A percentile compares a stretch with the other conserved stretches of the same genome.
These are phyloP conservation scores for Saturnispora saitoi DNA, from an alignment of 805 yeast species.

Conservation along the genomic window DNA sequence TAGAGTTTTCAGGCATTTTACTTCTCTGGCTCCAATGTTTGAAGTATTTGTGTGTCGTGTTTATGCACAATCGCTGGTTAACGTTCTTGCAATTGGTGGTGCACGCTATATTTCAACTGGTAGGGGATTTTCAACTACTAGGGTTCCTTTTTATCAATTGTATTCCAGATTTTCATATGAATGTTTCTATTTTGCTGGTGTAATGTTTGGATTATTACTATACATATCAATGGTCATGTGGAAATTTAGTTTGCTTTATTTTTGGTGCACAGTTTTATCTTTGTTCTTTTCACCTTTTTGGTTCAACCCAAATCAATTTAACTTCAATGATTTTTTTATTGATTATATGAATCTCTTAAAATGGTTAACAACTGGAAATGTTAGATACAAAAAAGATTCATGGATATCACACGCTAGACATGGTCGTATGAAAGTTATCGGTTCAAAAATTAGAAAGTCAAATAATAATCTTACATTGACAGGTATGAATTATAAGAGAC, in stretches of 20 bases:
- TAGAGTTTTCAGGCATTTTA: conserved; percentile 59
- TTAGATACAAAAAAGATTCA: too few relatives aligned
- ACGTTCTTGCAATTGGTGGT: conserved; percentile 32
- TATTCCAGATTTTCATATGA: conserved; percentile 64
- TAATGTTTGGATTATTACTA: conserved; percentile 41
- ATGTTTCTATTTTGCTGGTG: conserved; percentile 55
- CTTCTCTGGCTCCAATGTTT: conserved; percentile 69
- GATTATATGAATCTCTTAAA: conserved; percentile 20
- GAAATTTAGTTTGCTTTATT: conserved; percentile 50
- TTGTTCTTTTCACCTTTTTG: conserved; percentile 62
- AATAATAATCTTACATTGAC: conserved; percentile 29
- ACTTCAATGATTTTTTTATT: conserved; percentile 56
- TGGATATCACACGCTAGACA: too few relatives aligned
- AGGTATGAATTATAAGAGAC: conserved; percentile 39
- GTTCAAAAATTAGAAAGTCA: conserved; percentile 39
- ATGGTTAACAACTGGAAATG: too few relatives aligned
- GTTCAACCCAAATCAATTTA: conserved; percentile 71
- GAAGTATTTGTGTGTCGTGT: conserved; percentile 79
- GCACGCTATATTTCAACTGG: too few relatives aligned
- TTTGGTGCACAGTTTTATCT: conserved; percentile 62
- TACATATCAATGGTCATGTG: conserved; percentile 56
- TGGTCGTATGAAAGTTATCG: conserved; percentile 48
- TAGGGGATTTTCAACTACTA: too few relatives aligned
- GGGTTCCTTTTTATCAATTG: conserved; percentile 45
- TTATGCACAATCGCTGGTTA: conserved; percentile 60